A percentile compares a stretch with the other conserved stretches of the same genome.
Evolutionary conservation across 2,329 filamentous ascomycete species (phyloP).

Genomic region (Rutstroemia sp.): DNA sequence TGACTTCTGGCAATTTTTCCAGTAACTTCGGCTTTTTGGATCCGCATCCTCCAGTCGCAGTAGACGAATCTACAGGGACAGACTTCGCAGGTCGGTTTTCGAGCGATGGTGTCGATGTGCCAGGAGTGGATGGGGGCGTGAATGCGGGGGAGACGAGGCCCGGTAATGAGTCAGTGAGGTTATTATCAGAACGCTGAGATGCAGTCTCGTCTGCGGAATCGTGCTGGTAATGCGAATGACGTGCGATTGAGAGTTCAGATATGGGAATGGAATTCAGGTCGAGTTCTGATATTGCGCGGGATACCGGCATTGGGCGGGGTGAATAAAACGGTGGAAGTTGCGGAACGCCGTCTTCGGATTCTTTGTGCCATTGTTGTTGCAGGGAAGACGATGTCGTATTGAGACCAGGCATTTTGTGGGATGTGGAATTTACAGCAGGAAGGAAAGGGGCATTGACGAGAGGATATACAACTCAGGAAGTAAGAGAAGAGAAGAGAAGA

Average conservation of each 20-base stretch:
- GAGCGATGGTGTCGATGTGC: slow-evolving; percentile 44
- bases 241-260: slow-evolving; percentile 10
- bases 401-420: slow-evolving; percentile 14
- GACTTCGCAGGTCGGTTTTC: slow-evolving; percentile 25
- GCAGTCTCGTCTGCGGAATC: slow-evolving; percentile 7
- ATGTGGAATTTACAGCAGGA: background rate
- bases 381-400: slow-evolving; percentile 8
- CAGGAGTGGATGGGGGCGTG: slow-evolving; percentile 62
- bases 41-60: slow-evolving; percentile 47
- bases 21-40: slow-evolving; percentile 65
- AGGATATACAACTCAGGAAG: background rate
- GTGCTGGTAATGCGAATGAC: slow-evolving; percentile 7
- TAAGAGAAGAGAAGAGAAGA: background rate
- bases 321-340: slow-evolving; percentile 31
- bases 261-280: slow-evolving; percentile 22
- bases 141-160: slow-evolving; percentile 77
- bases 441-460: background rate
- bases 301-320: slow-evolving; percentile 29
- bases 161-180: slow-evolving; percentile 18
- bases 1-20: slow-evolving; percentile 71
- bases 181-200: background rate
- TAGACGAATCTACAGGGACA: slow-evolving; percentile 51
- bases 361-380: slow-evolving; percentile 12
- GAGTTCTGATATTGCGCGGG: slow-evolving; percentile 28
- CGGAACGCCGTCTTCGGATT: slow-evolving; percentile 20